phyloP scores from a whole-genome alignment of 2,329 filamentous ascomycete species.

The Dactylellina parvicollis region DNA sequence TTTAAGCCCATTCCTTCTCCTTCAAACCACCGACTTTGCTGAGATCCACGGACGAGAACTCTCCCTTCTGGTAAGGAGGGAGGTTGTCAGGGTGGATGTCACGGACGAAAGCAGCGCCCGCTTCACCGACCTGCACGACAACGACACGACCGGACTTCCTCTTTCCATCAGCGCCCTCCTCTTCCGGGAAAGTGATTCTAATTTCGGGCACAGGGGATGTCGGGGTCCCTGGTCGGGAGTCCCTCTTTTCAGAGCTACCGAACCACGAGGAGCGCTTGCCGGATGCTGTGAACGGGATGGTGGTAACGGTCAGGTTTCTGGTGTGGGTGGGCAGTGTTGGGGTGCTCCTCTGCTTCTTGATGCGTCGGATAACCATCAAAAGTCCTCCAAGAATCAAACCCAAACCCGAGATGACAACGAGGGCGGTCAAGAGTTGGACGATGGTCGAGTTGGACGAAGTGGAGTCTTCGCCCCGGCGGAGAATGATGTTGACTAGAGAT shows the following conservation, averaged over 20 bases:
- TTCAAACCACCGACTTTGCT: conserved; percentile 92
- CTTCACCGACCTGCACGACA: conserved; percentile 89
- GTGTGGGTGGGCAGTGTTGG: conserved; percentile 50
- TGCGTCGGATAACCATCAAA: conserved; percentile 78
- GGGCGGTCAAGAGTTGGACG: conserved; percentile 79
- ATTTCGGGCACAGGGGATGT: conserved; percentile 90
- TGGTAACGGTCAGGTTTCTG: conserved; percentile 67
- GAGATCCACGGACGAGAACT: conserved; percentile 93
- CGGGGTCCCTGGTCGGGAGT: conserved; percentile 65
- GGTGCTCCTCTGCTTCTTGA: conserved; percentile 65
- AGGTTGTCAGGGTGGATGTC: conserved; percentile 74
- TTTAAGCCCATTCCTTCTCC: conserved; percentile 73
- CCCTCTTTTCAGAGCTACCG: conserved; percentile 56
- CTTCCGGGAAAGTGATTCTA: conserved; percentile 96
- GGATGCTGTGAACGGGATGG: conserved; percentile 57
- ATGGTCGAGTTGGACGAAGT: conserved; percentile 69
- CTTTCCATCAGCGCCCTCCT: conserved; percentile 86
- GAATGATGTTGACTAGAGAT: conserved; percentile 46
- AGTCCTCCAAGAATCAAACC: conserved; percentile 73
- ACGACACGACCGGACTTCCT: conserved; percentile 86
- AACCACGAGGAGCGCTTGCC: conserved; percentile 54
- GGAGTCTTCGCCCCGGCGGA: conserved; percentile 61
- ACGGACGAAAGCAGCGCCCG: conserved; percentile 80
- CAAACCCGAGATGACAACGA: conserved; percentile 80
- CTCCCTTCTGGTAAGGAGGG: conserved; percentile 81